Conservation (phyloP, 306 rosid genomes). For the Myrica gale region DNA sequence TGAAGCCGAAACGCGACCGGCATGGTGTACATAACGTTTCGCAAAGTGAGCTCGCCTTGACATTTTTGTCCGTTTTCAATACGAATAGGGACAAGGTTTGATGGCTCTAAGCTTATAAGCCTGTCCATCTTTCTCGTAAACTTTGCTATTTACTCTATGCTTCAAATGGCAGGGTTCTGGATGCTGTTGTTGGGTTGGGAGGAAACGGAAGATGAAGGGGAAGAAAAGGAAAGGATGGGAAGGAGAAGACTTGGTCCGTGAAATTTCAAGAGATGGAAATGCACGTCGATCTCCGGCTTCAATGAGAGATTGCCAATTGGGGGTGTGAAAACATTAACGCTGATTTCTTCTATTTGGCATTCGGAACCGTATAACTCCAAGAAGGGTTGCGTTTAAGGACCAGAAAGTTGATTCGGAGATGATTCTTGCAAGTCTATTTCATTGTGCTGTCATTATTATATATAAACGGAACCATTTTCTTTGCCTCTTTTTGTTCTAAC, state of each 20-base stretch:
- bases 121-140: constrained; percentile 50
- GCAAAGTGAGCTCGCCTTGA: constrained; percentile 49
- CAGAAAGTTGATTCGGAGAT: constrained; percentile 13
- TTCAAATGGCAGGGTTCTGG: not conserved
- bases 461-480: no score
- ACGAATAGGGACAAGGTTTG: constrained; percentile 52
- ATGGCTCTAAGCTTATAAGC: constrained; percentile 79
- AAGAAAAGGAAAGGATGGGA: constrained; percentile 14
- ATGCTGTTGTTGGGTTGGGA: constrained; percentile 6
- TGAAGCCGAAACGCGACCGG: constrained; percentile 84
- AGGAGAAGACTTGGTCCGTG: constrained; percentile 20
- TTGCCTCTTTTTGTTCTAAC: no score
- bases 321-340: constrained; percentile 60
- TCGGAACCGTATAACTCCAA: constrained; percentile 6
- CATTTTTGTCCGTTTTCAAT: constrained; percentile 63
- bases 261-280: not conserved
- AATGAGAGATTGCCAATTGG: constrained; percentile 54
- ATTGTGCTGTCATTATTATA: not conserved
- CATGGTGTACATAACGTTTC: constrained; percentile 93
- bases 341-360: constrained; percentile 72
- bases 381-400: constrained; percentile 21
- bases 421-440: constrained; percentile 36
- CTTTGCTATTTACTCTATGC: not conserved
- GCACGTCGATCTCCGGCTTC: constrained; percentile 56
- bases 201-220: constrained; percentile 7